Percentiles rank a stretch among this genome's conserved stretches.
Conservation (phyloP, 2,329 filamentous ascomycete genomes). For the Chaetomium sp. region DNA sequence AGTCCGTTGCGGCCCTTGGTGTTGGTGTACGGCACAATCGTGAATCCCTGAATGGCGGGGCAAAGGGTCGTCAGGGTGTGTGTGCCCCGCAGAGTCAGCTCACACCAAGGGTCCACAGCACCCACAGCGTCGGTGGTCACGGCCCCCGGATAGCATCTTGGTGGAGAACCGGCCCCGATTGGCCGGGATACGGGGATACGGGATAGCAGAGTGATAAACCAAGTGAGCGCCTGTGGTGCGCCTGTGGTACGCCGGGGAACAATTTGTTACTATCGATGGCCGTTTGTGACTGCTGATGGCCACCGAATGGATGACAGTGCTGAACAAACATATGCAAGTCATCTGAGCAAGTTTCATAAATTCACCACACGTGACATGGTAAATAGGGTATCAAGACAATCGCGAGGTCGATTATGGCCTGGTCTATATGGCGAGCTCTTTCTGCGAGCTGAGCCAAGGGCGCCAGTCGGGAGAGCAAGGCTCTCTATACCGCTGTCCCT, state of each 20-base stretch:
- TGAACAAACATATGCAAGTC: background rate
- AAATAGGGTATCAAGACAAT: constrained; percentile 19
- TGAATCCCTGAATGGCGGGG: constrained; percentile 5
- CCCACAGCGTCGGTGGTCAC: background rate
- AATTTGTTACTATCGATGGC: background rate
- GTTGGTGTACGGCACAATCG: background rate
- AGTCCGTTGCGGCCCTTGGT: background rate
- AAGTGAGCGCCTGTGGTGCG: background rate
- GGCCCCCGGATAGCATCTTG: background rate
- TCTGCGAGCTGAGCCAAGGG: constrained; percentile 9
- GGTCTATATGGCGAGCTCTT: constrained; percentile 22
- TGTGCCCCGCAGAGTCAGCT: background rate
- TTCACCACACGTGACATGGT: background rate
- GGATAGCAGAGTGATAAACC: background rate
- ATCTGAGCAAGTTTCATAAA: background rate
- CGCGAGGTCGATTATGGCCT: constrained; percentile 31
- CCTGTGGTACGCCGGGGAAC: background rate
- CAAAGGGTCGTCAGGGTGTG: background rate
- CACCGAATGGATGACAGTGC: background rate
- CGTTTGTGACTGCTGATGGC: background rate
- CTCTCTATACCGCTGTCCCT: constrained; percentile 12
- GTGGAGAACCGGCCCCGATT: constrained; percentile 4
- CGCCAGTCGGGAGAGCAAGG: constrained; percentile 12
- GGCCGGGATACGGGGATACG: background rate
- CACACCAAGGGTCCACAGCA: background rate